Percentiles rank a stretch among this genome's conserved stretches.
Evolutionary conservation across 106 monocot genomes (phyloP).

Genomic region (Dioscorea dumetorum): DNA sequence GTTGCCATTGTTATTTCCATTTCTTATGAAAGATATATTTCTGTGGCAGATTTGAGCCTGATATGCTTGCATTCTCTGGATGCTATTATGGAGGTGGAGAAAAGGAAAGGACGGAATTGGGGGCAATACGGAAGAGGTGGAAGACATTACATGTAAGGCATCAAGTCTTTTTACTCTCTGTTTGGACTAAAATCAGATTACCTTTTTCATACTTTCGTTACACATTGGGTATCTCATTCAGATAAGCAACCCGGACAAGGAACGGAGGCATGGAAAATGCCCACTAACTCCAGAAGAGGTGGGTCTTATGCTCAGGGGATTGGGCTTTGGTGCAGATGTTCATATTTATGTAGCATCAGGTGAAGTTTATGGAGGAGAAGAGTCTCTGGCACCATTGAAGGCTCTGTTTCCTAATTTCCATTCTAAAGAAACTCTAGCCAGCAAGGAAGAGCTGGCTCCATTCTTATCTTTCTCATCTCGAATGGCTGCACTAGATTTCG

Average conservation of each 20-base stretch:
- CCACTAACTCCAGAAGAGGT: slow-evolving; percentile 85
- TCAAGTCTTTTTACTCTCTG: background rate
- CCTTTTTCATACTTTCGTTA: too few species aligned
- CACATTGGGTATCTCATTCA: slow-evolving; percentile 12
- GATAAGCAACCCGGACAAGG: slow-evolving; percentile 75
- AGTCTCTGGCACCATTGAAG: slow-evolving; percentile 75
- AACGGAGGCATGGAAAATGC: slow-evolving; percentile 76
- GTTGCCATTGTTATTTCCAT: too few species aligned
- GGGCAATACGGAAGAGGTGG: slow-evolving; percentile 88
- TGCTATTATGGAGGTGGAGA: slow-evolving; percentile 98
- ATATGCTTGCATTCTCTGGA: slow-evolving; percentile 99
- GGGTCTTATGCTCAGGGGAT: slow-evolving; percentile 72
- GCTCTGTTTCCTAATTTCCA: slow-evolving; percentile 81
- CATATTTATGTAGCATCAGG: slow-evolving; percentile 92
- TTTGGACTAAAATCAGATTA: background rate
- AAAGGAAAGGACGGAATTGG: slow-evolving; percentile 78
- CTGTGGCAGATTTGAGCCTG: slow-evolving; percentile 82
- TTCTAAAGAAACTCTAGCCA: slow-evolving; percentile 74
- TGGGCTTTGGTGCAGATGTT: slow-evolving; percentile 69
- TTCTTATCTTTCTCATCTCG: slow-evolving; percentile 74
- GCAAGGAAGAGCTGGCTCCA: slow-evolving; percentile 59
- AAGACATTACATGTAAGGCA: slow-evolving; percentile 80
- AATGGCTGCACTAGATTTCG: slow-evolving; percentile 92
- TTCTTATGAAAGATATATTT: background rate
- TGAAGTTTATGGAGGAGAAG: slow-evolving; percentile 78